These are phyloP conservation scores for Immersiella caudata DNA, from an alignment of 495 filamentous ascomycete species.

Conservation along the genomic window DNA sequence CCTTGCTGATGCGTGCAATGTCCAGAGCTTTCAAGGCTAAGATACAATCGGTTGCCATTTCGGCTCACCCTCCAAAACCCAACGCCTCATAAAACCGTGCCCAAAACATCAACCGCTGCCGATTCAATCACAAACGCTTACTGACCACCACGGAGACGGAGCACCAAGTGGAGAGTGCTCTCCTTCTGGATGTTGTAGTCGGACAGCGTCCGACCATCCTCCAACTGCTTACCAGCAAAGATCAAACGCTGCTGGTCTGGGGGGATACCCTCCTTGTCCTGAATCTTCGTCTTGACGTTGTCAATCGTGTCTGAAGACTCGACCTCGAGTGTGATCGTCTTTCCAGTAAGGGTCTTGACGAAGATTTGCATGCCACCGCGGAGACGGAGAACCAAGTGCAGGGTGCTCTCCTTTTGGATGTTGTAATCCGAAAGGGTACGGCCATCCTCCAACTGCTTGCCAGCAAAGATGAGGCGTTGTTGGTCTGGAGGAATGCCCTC, in stretches of 20 bases:
- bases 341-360: slow-evolving; percentile 90
- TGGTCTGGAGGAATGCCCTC: slow-evolving; percentile 99
- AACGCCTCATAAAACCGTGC: slow-evolving; percentile 20
- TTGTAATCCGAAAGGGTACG: slow-evolving; percentile 98
- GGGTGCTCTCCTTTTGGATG: slow-evolving; percentile 98
- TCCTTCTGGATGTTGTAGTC: slow-evolving; percentile 98
- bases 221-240: slow-evolving; percentile 89
- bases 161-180: slow-evolving; percentile 82
- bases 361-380: slow-evolving; percentile 98
- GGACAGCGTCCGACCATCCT: slow-evolving; percentile 79
- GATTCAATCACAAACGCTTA: slow-evolving; percentile 45
- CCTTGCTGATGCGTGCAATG: slow-evolving; percentile 14
- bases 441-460: slow-evolving; percentile 76
- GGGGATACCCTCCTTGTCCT: slow-evolving; percentile 90
- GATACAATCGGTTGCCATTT: slow-evolving; percentile 9
- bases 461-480: slow-evolving; percentile 98
- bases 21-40: slow-evolving; percentile 10
- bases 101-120: slow-evolving; percentile 16
- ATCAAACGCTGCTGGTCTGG: slow-evolving; percentile 89
- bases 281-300: slow-evolving; percentile 91
- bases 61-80: slow-evolving; percentile 22
- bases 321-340: slow-evolving; percentile 90
- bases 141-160: slow-evolving; percentile 84
- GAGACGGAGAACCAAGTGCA: slow-evolving; percentile 94
- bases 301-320: slow-evolving; percentile 90